These are phyloP conservation scores for Suillus discolor DNA, from an alignment of 768 basidiomycete genomes.

Conservation along the genomic window DNA sequence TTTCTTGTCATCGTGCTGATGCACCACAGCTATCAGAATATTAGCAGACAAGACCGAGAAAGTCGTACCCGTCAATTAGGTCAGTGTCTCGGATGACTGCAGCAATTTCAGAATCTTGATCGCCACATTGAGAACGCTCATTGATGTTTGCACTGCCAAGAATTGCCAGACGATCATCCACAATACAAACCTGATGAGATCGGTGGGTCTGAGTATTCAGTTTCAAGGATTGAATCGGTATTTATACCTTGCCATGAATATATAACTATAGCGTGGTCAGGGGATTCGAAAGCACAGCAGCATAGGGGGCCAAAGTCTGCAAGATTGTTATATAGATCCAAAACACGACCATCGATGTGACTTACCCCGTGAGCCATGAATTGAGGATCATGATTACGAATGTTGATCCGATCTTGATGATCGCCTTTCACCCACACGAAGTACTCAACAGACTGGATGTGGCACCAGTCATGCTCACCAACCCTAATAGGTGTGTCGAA, in stretches of 20 bases:
- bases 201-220: neutral
- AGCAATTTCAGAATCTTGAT: conserved; percentile 95
- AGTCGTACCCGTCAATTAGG: conserved; percentile 83
- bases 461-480: too few relatives aligned
- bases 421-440: too few relatives aligned
- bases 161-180: conserved; percentile 92
- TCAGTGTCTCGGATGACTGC: conserved; percentile 95
- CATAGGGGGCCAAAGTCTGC: neutral
- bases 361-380: too few relatives aligned
- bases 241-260: conserved; percentile 76
- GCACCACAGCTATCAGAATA: conserved; percentile 8
- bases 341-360: too few relatives aligned
- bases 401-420: too few relatives aligned
- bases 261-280: conserved; percentile 59
- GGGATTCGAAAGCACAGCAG: neutral
- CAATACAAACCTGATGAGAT: conserved; percentile 59
- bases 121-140: conserved; percentile 92
- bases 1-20: conserved; percentile 88
- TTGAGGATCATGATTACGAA: too few relatives aligned
- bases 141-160: conserved; percentile 98
- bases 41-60: neutral
- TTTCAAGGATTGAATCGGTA: neutral
- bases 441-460: too few relatives aligned
- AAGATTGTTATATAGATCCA: too few relatives aligned
- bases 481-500: too few relatives aligned